phyloP scores from a whole-genome alignment of 2,329 filamentous ascomycete species.

The Tothia fuscella region DNA sequence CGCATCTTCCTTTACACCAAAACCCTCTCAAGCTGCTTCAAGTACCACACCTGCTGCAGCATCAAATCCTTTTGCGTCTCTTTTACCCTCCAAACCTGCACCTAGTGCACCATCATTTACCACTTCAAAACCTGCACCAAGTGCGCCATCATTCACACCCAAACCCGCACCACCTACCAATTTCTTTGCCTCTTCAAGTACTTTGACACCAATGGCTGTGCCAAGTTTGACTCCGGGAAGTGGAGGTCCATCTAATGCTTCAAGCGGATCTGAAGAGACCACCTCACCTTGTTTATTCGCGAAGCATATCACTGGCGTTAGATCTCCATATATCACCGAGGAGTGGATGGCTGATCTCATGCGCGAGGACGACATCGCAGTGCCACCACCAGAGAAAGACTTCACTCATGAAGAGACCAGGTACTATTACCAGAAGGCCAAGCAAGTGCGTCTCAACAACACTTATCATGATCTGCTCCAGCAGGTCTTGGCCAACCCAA shows the following conservation, averaged over 20 bases:
- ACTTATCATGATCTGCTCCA: conserved; percentile 1
- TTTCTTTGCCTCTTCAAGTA: too few species aligned
- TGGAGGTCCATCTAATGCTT: too few species aligned
- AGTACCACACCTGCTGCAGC: too few species aligned
- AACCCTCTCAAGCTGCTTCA: neutral
- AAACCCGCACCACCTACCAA: too few species aligned
- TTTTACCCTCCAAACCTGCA: neutral
- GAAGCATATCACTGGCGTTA: too few species aligned
- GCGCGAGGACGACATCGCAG: neutral
- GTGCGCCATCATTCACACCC: neutral
- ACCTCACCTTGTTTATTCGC: too few species aligned
- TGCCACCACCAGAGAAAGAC: neutral
- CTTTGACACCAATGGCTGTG: too few species aligned
- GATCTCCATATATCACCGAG: too few species aligned
- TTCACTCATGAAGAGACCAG: neutral
- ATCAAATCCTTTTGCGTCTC: too few species aligned
- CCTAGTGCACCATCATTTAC: neutral
- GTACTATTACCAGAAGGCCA: neutral
- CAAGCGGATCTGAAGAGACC: too few species aligned
- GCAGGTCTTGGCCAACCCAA: neutral
- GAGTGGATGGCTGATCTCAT: too few species aligned
- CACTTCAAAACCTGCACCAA: neutral
- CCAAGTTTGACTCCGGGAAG: too few species aligned
- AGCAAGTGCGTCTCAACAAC: neutral
- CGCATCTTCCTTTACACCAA: neutral